A percentile compares a stretch with the other conserved stretches of the same genome.
phyloP scores from a whole-genome alignment of 78 protist species.

The Trichosphaerium sp. region DNA sequence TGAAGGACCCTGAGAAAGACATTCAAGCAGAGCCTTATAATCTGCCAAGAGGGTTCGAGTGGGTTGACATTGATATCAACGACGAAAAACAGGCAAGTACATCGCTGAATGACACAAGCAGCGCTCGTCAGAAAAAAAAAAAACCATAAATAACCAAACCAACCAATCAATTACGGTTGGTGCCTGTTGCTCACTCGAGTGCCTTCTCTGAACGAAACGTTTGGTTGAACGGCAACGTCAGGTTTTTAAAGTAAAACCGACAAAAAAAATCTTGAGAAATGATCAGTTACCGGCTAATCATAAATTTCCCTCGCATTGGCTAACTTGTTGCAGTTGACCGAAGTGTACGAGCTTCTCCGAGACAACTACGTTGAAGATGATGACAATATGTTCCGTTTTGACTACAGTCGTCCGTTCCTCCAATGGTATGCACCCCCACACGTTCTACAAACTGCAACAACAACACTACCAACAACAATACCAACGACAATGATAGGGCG shows the following conservation, averaged over 20 bases:
- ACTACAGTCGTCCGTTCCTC: conserved; percentile 84
- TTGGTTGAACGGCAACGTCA: not conserved
- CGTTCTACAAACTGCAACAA: not conserved
- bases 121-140: not conserved
- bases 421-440: conserved; percentile 51
- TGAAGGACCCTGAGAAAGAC: conserved; percentile 29
- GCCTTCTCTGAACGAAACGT: not conserved
- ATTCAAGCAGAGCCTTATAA: conserved; percentile 69
- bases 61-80: conserved; percentile 58
- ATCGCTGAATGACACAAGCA: not conserved
- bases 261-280: not conserved
- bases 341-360: conserved; percentile 69
- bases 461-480: no score
- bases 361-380: conserved; percentile 96
- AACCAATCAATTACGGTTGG: not conserved
- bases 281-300: not conserved
- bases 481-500: no score
- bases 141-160: not conserved
- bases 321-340: conserved; percentile 35
- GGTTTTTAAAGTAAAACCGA: not conserved
- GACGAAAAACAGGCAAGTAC: conserved; percentile 29
- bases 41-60: conserved; percentile 79
- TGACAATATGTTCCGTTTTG: conserved; percentile 95
- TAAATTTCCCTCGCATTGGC: not conserved
- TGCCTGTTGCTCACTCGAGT: not conserved